These are phyloP conservation scores for Ophiostoma quercus DNA, from an alignment of 2,329 filamentous ascomycete species.

Conservation along the genomic window DNA sequence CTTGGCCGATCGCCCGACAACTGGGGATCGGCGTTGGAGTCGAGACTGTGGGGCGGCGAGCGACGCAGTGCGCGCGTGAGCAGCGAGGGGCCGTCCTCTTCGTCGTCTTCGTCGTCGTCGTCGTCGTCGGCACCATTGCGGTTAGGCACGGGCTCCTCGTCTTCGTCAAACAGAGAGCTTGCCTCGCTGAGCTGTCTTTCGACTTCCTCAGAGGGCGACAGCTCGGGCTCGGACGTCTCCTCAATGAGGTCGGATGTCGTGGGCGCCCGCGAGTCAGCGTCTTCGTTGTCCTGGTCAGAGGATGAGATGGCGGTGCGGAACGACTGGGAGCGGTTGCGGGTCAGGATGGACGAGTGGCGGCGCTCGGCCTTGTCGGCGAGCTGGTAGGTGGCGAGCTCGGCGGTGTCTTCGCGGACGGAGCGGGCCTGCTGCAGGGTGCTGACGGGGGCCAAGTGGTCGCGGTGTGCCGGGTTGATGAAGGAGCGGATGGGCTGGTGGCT, in stretches of 20 bases:
- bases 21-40: constrained; percentile 44
- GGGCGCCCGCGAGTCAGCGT: constrained; percentile 11
- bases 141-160: not conserved
- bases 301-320: constrained; percentile 30
- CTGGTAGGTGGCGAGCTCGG: constrained; percentile 77
- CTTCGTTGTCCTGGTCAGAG: constrained; percentile 32
- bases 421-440: constrained; percentile 71
- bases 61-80: constrained; percentile 24
- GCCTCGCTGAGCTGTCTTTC: not conserved
- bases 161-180: not conserved
- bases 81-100: constrained; percentile 23
- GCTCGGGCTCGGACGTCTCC: constrained; percentile 42
- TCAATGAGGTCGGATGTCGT: constrained; percentile 48
- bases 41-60: constrained; percentile 33
- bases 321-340: constrained; percentile 36
- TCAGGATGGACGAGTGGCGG: constrained; percentile 44
- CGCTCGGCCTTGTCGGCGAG: constrained; percentile 57
- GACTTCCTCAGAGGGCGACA: constrained; percentile 12
- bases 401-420: constrained; percentile 78
- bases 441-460: constrained; percentile 49
- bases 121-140: not conserved
- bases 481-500: constrained; percentile 62
- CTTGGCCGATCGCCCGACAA: constrained; percentile 1
- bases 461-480: constrained; percentile 62
- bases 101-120: not conserved